phyloP scores from a whole-genome alignment of 2,329 filamentous ascomycete genomes.

The Calycina herbarum region DNA sequence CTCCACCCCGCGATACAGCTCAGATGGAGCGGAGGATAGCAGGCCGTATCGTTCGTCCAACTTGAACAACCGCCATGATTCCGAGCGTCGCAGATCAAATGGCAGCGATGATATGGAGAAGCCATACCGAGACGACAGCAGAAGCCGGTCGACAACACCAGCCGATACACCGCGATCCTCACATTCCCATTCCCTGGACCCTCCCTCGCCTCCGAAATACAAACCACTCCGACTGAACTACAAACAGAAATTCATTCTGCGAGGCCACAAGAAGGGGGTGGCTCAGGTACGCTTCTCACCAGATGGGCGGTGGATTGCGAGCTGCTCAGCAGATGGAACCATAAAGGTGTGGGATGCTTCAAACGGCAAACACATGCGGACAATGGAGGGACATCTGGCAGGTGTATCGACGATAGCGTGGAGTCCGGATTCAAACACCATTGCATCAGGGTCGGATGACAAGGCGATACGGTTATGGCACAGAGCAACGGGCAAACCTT shows the following conservation, averaged over 20 bases:
- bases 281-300: slow-evolving; percentile 89
- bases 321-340: slow-evolving; percentile 83
- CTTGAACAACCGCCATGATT: slow-evolving; percentile 29
- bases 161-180: slow-evolving; percentile 29
- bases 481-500: slow-evolving; percentile 58
- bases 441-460: slow-evolving; percentile 93
- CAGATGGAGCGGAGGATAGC: slow-evolving; percentile 46
- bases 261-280: slow-evolving; percentile 76
- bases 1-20: slow-evolving; percentile 45
- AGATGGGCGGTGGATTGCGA: slow-evolving; percentile 85
- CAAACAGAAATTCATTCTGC: slow-evolving; percentile 66
- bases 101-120: slow-evolving; percentile 34
- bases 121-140: slow-evolving; percentile 25
- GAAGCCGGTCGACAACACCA: slow-evolving; percentile 29
- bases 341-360: slow-evolving; percentile 86
- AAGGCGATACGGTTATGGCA: slow-evolving; percentile 96
- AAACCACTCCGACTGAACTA: slow-evolving; percentile 36
- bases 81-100: slow-evolving; percentile 28
- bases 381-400: slow-evolving; percentile 88
- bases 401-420: slow-evolving; percentile 93
- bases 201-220: slow-evolving; percentile 26
- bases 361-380: slow-evolving; percentile 80
- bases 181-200: slow-evolving; percentile 29
- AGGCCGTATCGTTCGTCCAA: slow-evolving; percentile 38
- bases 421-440: slow-evolving; percentile 82